phyloP scores from a whole-genome alignment of 129 eudicot genomes.

The Oenanthe sinensis region DNA sequence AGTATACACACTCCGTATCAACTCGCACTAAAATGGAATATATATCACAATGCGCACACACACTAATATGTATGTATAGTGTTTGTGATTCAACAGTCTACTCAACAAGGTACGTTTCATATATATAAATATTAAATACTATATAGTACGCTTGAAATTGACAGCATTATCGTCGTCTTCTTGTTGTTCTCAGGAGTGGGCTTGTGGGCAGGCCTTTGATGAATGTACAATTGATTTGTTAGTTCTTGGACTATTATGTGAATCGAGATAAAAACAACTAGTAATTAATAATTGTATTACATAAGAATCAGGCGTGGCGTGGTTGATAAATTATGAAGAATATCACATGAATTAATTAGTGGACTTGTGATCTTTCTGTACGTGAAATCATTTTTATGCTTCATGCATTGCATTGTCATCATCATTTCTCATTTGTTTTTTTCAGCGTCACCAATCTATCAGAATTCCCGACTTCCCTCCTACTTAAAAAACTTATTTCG shows the following conservation, averaged over 20 bases:
- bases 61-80: too few relatives aligned
- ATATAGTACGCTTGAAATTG: slow-evolving; percentile 7
- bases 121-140: too few relatives aligned
- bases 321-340: slow-evolving; percentile 21
- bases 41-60: not conserved
- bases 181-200: not conserved
- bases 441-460: not conserved
- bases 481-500: too few relatives aligned
- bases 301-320: slow-evolving; percentile 27
- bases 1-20: slow-evolving; percentile 15
- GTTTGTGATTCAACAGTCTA: not conserved
- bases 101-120: not conserved
- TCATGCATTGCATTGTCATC: slow-evolving; percentile 9
- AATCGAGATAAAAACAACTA: not conserved
- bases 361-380: slow-evolving; percentile 9
- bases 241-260: not conserved
- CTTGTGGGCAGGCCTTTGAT: slow-evolving; percentile 5
- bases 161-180: slow-evolving; percentile 10
- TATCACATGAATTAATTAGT: slow-evolving; percentile 22
- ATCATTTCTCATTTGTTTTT: not conserved
- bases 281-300: slow-evolving; percentile 3
- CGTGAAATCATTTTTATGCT: slow-evolving; percentile 10
- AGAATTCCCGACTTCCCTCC: not conserved
- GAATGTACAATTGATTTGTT: not conserved
- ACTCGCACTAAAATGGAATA: not conserved